Evolutionary conservation across 176 grass and related monocot species (phyloP).

Genomic region (Melocanna baccifera): DNA sequence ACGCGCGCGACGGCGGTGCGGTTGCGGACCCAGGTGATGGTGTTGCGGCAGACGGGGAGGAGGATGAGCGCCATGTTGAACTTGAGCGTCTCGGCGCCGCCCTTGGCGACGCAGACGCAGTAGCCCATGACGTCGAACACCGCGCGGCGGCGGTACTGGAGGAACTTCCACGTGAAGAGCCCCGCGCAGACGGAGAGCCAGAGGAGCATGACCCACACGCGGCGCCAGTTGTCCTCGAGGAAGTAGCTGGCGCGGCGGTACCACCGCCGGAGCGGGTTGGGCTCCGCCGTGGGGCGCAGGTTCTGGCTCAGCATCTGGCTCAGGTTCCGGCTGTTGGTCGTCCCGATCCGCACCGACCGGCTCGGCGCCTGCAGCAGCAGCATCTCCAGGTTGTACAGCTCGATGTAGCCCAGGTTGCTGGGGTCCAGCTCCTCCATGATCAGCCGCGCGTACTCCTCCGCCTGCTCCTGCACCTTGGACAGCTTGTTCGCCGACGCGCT

Average conservation of each 20-base stretch:
- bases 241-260: constrained; percentile 59
- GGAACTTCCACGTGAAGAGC: constrained; percentile 82
- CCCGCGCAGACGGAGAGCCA: constrained; percentile 66
- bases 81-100: constrained; percentile 95
- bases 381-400: constrained; percentile 76
- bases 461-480: constrained; percentile 62
- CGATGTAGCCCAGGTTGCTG: constrained; percentile 75
- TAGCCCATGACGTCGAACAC: constrained; percentile 91
- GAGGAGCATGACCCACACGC: constrained; percentile 73
- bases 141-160: constrained; percentile 63
- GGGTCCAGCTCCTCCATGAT: constrained; percentile 99
- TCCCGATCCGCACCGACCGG: constrained; percentile 62
- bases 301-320: constrained; percentile 91
- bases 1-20: constrained; percentile 28
- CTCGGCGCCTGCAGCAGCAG: constrained; percentile 66
- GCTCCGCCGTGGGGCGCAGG: constrained; percentile 71
- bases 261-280: constrained; percentile 71
- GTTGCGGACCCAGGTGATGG: constrained; percentile 94
- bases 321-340: constrained; percentile 75
- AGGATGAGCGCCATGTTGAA: constrained; percentile 99
- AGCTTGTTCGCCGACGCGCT: constrained; percentile 87
- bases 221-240: constrained; percentile 89
- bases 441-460: constrained; percentile 79
- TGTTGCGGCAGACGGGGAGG: constrained; percentile 96
- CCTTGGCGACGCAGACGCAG: constrained; percentile 96